Conservation (phyloP, 2,329 filamentous ascomycete species). For the Penicillium sp. region DNA sequence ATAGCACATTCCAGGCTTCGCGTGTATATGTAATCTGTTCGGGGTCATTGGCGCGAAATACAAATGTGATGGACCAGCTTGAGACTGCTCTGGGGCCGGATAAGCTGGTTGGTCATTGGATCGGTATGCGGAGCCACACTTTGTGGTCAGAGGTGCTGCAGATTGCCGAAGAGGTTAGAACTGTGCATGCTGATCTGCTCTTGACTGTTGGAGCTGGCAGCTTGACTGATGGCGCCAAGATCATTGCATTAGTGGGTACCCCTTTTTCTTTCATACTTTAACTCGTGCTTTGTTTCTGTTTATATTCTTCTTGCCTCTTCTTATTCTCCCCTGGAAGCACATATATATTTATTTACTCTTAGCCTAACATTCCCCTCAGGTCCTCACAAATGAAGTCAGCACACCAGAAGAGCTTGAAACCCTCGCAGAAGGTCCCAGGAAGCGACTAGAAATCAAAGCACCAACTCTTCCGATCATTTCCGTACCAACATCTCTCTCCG, state of each 20-base stretch:
- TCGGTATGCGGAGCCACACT: slow-evolving; percentile 57
- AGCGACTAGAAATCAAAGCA: slow-evolving; percentile 26
- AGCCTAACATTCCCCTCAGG: slow-evolving; percentile 27
- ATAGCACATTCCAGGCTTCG: slow-evolving; percentile 46
- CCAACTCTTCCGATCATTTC: slow-evolving; percentile 38
- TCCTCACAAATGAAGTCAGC: slow-evolving; percentile 50
- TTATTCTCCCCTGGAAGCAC: not conserved
- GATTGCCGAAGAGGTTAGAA: slow-evolving; percentile 45
- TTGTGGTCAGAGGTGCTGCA: slow-evolving; percentile 55
- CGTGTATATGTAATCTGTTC: slow-evolving; percentile 56
- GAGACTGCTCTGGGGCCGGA: slow-evolving; percentile 42
- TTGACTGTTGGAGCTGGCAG: slow-evolving; percentile 58
- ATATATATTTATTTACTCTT: not conserved
- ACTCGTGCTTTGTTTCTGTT: not conserved
- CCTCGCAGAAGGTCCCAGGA: slow-evolving; percentile 33
- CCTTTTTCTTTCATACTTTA: not conserved
- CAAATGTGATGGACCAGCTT: slow-evolving; percentile 47
- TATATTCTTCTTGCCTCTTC: not conserved
- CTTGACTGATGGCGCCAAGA: slow-evolving; percentile 58
- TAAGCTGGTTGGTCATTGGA: slow-evolving; percentile 44
- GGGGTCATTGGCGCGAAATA: slow-evolving; percentile 50
- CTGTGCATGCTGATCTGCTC: slow-evolving; percentile 48
- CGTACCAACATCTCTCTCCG: slow-evolving; percentile 46
- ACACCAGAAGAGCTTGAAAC: slow-evolving; percentile 42
- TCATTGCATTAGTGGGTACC: slow-evolving; percentile 47